phyloP scores from a whole-genome alignment of 2,329 filamentous ascomycete genomes.

The Verticillium dahliae region DNA sequence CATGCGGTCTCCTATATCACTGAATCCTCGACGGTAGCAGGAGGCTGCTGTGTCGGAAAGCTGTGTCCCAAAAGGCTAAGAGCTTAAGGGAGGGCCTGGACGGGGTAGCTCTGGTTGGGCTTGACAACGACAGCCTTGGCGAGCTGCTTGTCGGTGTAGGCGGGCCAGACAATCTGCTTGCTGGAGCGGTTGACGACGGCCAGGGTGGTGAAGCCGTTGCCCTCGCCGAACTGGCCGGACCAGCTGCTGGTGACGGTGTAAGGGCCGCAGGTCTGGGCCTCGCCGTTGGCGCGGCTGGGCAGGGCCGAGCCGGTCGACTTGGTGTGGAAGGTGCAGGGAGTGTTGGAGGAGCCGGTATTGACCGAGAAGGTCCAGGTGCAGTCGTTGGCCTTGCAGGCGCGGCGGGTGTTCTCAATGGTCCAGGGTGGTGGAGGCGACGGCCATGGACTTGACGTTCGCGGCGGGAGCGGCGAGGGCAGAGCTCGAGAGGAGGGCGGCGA shows the following conservation, averaged over 20 bases:
- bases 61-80: neutral
- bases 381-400: conserved; percentile 32
- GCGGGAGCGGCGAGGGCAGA: conserved; percentile 25
- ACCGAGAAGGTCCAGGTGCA: conserved; percentile 39
- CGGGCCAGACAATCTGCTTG: conserved; percentile 41
- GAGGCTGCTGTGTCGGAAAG: neutral
- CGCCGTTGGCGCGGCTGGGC: conserved; percentile 29
- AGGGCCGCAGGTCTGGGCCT: conserved; percentile 35
- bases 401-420: conserved; percentile 33
- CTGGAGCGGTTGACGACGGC: conserved; percentile 37
- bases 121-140: conserved; percentile 34
- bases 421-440: conserved; percentile 29
- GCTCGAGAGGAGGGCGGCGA: conserved; percentile 26
- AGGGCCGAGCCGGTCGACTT: conserved; percentile 26
- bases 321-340: conserved; percentile 31
- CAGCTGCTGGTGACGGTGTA: conserved; percentile 48
- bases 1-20: neutral
- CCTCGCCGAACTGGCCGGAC: conserved; percentile 47
- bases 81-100: conserved; percentile 13
- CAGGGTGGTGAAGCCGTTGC: conserved; percentile 47
- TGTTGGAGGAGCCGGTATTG: conserved; percentile 26
- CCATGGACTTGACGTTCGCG: conserved; percentile 25
- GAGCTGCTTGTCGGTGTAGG: conserved; percentile 47
- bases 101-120: conserved; percentile 41
- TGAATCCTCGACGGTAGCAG: neutral